Percentiles rank a stretch among this genome's conserved stretches.
These are phyloP conservation scores for Ligustrum vulgare DNA, from an alignment of 257 asterid genomes.

Conservation along the genomic window DNA sequence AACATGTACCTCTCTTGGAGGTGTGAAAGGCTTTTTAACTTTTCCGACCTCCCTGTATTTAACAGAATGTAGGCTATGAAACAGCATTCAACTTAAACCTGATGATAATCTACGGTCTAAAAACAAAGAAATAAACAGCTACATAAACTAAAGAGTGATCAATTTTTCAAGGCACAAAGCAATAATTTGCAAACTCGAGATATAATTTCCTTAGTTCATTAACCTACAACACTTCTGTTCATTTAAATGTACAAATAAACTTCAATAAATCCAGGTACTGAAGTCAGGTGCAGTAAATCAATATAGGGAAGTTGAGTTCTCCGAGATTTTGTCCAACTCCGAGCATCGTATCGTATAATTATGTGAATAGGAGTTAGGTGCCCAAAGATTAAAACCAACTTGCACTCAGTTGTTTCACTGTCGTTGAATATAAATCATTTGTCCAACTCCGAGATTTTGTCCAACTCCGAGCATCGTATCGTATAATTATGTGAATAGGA, in stretches of 20 bases:
- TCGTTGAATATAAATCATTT: neutral
- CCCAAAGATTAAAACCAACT: neutral
- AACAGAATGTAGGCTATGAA: neutral
- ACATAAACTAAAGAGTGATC: neutral
- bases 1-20: constrained; percentile 62
- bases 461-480: neutral
- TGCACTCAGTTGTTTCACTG: neutral
- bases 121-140: neutral
- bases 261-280: too few species aligned
- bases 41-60: constrained; percentile 44
- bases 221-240: too few species aligned
- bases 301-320: neutral
- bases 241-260: too few species aligned
- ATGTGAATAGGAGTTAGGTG: neutral
- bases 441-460: neutral
- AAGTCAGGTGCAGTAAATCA: neutral
- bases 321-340: neutral
- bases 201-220: too few species aligned
- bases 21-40: constrained; percentile 48
- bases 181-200: too few species aligned
- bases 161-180: too few species aligned
- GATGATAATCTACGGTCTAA: neutral
- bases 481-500: neutral
- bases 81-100: neutral
- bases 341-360: neutral